Evolutionary conservation across 2,329 filamentous ascomycete species (phyloP).

Genomic region (Aspergillus costaricaensis): DNA sequence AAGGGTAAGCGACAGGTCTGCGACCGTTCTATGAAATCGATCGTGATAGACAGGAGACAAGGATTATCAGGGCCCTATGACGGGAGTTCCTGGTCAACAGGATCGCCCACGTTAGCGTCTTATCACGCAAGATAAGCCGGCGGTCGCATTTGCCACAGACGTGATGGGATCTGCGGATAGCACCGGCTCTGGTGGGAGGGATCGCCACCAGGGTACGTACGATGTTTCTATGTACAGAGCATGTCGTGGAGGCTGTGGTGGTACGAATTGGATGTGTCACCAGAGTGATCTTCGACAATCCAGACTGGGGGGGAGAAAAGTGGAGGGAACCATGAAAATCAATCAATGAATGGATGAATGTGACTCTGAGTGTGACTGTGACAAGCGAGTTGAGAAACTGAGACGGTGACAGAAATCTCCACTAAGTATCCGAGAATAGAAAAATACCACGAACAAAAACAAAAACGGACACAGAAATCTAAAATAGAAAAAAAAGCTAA

Average conservation of each 20-base stretch:
- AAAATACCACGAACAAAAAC: neutral
- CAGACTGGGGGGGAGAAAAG: too few species aligned
- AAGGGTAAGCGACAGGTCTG: neutral
- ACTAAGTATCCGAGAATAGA: neutral
- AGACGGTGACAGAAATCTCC: neutral
- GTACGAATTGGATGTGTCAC: neutral
- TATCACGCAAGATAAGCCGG: slow-evolving; percentile 2
- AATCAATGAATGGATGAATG: neutral
- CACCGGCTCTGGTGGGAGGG: neutral
- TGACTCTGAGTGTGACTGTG: neutral
- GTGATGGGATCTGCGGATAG: slow-evolving; percentile 2
- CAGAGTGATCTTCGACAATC: neutral
- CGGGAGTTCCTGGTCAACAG: neutral
- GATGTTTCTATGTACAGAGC: neutral
- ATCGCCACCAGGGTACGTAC: neutral
- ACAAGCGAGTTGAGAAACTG: neutral
- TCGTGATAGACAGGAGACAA: neutral
- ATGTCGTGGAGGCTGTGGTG: neutral
- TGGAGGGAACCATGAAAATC: too few species aligned
- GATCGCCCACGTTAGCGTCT: neutral
- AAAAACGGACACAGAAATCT: neutral
- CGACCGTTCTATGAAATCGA: neutral
- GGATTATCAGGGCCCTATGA: neutral
- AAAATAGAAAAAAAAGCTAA: neutral
- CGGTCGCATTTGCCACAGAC: neutral